These are phyloP conservation scores for Epichloe hybrida DNA, from an alignment of 2,329 filamentous ascomycete species.

Conservation along the genomic window DNA sequence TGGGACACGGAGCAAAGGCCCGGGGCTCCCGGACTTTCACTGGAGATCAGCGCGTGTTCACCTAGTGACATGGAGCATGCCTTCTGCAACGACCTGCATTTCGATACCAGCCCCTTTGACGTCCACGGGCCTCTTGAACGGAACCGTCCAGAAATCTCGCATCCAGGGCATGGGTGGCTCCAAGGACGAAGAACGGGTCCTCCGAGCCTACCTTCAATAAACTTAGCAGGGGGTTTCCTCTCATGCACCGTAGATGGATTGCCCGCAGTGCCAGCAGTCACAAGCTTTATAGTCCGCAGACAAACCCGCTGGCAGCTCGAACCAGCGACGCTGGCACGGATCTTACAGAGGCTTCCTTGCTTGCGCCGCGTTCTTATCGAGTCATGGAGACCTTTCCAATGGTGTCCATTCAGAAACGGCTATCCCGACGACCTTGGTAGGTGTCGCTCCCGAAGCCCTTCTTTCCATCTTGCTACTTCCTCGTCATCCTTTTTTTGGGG, in stretches of 20 bases:
- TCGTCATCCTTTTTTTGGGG: background rate
- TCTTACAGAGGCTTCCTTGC: background rate
- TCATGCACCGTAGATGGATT: background rate
- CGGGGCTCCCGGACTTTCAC: background rate
- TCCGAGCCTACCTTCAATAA: background rate
- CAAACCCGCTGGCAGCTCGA: background rate
- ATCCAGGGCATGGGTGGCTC: background rate
- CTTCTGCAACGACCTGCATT: background rate
- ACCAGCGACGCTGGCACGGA: background rate
- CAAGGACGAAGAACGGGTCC: background rate
- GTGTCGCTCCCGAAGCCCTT: background rate
- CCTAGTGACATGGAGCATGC: background rate
- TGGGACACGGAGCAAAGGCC: background rate
- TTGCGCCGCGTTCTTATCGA: background rate
- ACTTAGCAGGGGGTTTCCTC: background rate
- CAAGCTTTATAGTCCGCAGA: background rate
- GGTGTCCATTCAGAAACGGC: background rate
- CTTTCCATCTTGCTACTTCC: background rate
- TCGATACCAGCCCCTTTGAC: background rate
- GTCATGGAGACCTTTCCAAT: background rate
- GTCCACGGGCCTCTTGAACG: background rate
- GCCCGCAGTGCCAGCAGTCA: background rate
- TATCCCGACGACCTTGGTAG: background rate
- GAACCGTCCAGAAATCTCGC: background rate
- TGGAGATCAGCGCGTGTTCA: background rate